A percentile compares a stretch with the other conserved stretches of the same genome.
Conservation (phyloP, 179 eudicot genomes). For the Silene coronaria region DNA sequence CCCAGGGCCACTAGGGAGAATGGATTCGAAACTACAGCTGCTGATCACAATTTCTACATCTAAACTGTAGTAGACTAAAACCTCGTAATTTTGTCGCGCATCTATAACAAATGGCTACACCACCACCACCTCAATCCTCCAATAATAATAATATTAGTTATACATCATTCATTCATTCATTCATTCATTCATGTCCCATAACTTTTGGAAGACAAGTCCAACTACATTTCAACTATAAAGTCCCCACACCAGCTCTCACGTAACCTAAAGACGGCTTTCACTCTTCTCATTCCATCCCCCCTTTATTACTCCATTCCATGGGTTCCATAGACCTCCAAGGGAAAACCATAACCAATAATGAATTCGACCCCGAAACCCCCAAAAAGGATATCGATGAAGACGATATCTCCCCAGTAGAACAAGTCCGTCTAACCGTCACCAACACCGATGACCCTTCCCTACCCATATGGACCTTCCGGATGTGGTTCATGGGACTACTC, state of each 20-base stretch:
- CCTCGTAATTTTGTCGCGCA: too few relatives aligned
- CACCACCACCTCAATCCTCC: too few relatives aligned
- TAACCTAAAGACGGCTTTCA: background rate
- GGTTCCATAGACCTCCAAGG: conserved; percentile 15
- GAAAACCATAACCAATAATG: conserved; percentile 8
- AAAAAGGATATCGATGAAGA: conserved; percentile 30
- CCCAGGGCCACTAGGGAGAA: too few relatives aligned
- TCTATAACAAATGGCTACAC: too few relatives aligned
- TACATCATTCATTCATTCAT: too few relatives aligned
- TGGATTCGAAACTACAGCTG: too few relatives aligned
- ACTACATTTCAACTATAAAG: conserved; percentile 16
- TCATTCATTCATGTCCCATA: background rate
- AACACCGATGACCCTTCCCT: conserved; percentile 71
- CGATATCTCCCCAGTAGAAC: conserved; percentile 64
- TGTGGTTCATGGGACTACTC: conserved; percentile 74
- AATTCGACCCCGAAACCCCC: conserved; percentile 30
- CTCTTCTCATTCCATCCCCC: background rate
- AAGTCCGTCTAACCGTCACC: conserved; percentile 69
- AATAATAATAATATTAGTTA: too few relatives aligned
- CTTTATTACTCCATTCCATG: conserved; percentile 16
- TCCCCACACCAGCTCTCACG: background rate
- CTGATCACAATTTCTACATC: too few relatives aligned
- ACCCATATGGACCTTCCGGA: conserved; percentile 83
- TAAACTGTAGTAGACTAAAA: too few relatives aligned
- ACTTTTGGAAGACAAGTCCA: background rate